These are phyloP conservation scores for maize (Zea mays) DNA, from an alignment of 176 grass and related monocot genomes.

Conservation along the genomic window DNA sequence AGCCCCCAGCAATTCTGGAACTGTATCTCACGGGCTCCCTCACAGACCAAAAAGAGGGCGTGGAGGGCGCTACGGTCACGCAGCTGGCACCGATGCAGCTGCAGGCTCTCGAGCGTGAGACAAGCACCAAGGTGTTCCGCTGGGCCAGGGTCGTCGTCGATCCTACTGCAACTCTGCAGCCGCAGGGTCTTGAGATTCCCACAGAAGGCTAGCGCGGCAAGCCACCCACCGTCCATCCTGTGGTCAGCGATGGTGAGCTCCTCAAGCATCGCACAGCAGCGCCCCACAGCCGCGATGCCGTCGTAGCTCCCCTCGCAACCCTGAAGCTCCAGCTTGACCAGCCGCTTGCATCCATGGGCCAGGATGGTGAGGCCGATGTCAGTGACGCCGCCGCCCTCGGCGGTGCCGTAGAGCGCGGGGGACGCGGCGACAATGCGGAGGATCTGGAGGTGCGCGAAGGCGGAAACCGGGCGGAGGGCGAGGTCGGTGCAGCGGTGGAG, in stretches of 20 bases:
- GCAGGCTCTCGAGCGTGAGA: conserved; percentile 76
- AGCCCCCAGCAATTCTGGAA: conserved; percentile 93
- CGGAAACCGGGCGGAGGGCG: conserved; percentile 78
- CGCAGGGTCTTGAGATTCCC: conserved; percentile 85
- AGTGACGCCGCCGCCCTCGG: conserved; percentile 55
- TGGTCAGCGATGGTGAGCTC: conserved; percentile 78
- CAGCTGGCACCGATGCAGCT: conserved; percentile 78
- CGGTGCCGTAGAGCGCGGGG: conserved; percentile 47
- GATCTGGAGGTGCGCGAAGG: conserved; percentile 86
- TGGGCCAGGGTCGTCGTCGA: conserved; percentile 74
- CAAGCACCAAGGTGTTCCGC: conserved; percentile 82
- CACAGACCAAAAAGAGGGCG: conserved; percentile 84
- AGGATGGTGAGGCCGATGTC: conserved; percentile 98
- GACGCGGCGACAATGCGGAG: conserved; percentile 62
- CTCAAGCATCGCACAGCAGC: conserved; percentile 90
- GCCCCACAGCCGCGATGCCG: conserved; percentile 76
- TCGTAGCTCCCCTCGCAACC: conserved; percentile 91
- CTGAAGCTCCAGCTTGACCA: conserved; percentile 80
- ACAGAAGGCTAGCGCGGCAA: conserved; percentile 75
- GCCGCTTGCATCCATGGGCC: conserved; percentile 83
- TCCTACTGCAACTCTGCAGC: conserved; percentile 64
- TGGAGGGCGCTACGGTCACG: conserved; percentile 57
- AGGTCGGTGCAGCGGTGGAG: conserved; percentile 85
- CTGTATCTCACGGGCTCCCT: conserved; percentile 67
- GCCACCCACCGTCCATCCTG: conserved; percentile 82